phyloP scores from a whole-genome alignment of 176 grass and related monocot species.

The Oryza glaberrima region DNA sequence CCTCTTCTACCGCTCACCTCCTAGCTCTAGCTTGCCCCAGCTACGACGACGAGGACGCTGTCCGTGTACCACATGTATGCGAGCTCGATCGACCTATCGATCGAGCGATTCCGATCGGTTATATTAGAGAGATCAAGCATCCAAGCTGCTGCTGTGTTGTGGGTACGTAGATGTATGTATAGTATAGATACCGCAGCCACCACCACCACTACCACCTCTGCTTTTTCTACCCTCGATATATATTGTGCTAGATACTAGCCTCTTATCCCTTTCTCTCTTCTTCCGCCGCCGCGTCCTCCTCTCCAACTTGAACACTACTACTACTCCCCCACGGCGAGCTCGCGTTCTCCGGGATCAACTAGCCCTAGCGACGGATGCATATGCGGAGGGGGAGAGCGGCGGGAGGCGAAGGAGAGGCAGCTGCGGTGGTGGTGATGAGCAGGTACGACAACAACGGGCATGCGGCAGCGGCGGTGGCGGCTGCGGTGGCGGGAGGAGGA shows the following conservation, averaged over 20 bases:
- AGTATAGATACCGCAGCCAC: background rate
- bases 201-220: no score
- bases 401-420: background rate
- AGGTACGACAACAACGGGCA: conserved; percentile 42
- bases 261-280: conserved; percentile 43
- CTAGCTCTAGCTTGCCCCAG: background rate
- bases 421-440: conserved; percentile 31
- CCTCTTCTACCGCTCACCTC: background rate
- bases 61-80: background rate
- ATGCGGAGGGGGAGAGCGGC: conserved; percentile 33
- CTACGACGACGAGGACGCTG: background rate
- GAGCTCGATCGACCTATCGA: background rate
- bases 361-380: conserved; percentile 13
- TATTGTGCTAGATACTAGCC: conserved; percentile 40
- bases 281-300: no score
- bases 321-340: background rate
- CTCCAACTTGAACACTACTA: background rate
- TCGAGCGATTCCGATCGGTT: background rate
- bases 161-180: background rate
- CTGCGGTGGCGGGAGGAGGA: background rate
- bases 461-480: background rate
- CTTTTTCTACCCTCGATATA: conserved; percentile 32
- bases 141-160: no score
- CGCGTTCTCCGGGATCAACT: background rate
- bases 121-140: no score